These are phyloP conservation scores for Plenodomus biglobosus DNA, from an alignment of 2,329 filamentous ascomycete genomes.

Conservation along the genomic window DNA sequence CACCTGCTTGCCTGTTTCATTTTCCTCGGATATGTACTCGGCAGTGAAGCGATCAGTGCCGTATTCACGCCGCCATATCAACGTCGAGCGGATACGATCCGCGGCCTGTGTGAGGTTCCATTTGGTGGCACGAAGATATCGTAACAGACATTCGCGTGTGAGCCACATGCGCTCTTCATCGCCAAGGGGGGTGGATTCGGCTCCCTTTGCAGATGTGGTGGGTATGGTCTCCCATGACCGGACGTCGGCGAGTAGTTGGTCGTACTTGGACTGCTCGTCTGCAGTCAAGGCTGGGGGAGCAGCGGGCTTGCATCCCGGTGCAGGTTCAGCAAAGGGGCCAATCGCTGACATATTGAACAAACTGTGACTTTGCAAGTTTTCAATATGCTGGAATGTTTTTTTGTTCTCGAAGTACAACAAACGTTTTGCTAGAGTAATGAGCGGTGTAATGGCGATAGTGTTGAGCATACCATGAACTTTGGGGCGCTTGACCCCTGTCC, in stretches of 20 bases:
- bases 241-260: conserved; percentile 69
- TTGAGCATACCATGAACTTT: background rate
- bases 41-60: conserved; percentile 72
- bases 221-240: conserved; percentile 71
- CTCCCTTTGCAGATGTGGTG: conserved; percentile 61
- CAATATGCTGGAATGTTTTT: background rate
- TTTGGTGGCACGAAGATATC: conserved; percentile 91
- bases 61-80: conserved; percentile 90
- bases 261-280: conserved; percentile 83
- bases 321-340: conserved; percentile 37
- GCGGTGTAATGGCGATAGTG: background rate
- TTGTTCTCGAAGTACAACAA: background rate
- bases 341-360: conserved; percentile 30
- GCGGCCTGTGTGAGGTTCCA: conserved; percentile 75
- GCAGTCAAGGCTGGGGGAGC: conserved; percentile 63
- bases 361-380: background rate
- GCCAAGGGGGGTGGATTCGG: conserved; percentile 64
- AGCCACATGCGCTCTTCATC: conserved; percentile 87
- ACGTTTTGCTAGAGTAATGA: background rate
- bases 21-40: conserved; percentile 89
- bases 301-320: conserved; percentile 58
- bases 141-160: conserved; percentile 85
- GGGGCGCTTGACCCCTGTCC: background rate
- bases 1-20: conserved; percentile 95
- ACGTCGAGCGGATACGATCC: conserved; percentile 75